phyloP scores from a whole-genome alignment of 2,329 filamentous ascomycete species.

The Elsinoe fawcettii region DNA sequence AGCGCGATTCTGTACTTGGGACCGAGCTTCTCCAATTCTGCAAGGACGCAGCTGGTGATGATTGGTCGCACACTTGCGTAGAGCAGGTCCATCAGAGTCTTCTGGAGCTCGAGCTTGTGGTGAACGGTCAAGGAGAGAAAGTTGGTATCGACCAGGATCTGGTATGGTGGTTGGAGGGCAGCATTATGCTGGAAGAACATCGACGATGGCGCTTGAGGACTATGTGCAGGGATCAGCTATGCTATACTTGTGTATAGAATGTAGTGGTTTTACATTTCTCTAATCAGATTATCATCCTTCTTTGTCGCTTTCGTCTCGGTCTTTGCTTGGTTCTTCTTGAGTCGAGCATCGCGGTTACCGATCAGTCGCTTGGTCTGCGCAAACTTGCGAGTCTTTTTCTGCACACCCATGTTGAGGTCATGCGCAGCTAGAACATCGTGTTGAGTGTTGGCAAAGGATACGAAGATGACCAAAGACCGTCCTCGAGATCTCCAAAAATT shows the following conservation, averaged over 20 bases:
- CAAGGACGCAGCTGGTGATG: conserved; percentile 76
- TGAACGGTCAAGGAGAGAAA: conserved; percentile 87
- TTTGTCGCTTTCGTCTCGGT: conserved; percentile 50
- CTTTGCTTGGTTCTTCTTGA: conserved; percentile 72
- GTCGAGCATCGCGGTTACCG: conserved; percentile 67
- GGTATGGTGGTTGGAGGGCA: conserved; percentile 75
- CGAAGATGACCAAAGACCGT: background rate
- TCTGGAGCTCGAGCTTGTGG: conserved; percentile 78
- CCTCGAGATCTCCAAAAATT: conserved; percentile 11
- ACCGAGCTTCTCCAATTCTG: conserved; percentile 82
- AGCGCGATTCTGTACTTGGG: conserved; percentile 81
- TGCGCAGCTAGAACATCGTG: background rate
- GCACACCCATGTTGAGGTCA: conserved; percentile 61
- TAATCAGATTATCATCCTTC: conserved; percentile 57
- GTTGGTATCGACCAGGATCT: conserved; percentile 76
- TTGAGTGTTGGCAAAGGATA: background rate
- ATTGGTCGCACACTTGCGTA: conserved; percentile 86
- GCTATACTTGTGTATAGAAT: background rate
- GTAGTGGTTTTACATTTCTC: conserved; percentile 53
- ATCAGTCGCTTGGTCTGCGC: conserved; percentile 77
- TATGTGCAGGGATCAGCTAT: conserved; percentile 14
- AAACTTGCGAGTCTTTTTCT: conserved; percentile 90
- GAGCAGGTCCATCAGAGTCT: conserved; percentile 87
- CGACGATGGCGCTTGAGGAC: conserved; percentile 36
- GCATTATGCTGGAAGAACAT: conserved; percentile 89